Base-by-base conservation (phyloP, 2,329 filamentous ascomycete species). In the Cercospora brassicicola region DNA sequence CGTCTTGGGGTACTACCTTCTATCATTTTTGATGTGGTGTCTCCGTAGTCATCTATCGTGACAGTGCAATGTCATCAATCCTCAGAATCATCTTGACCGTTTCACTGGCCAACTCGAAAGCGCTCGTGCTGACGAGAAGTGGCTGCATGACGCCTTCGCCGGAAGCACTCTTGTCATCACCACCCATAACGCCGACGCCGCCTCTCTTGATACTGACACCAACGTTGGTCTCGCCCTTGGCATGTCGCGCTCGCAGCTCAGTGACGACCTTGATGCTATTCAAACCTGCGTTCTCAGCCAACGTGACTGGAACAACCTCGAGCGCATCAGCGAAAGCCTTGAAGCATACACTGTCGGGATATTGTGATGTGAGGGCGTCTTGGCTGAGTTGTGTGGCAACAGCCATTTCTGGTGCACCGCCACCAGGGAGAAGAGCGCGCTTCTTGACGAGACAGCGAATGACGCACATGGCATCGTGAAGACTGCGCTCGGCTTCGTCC, bases 251-350 rank as follows among this genome's bases (percentile, higher is more conserved):
- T 78, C 95, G 88, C 77, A 99, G 84, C 76, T 98, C 95, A 28
- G 95, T 99, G 57, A 99, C 95, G 30, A 99, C 95, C 84, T 96
- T 97, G 86, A 99, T 99, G 80, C 92, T 94, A 86, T 99, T 99
- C 71, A 99, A 85, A 60, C 95, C 95, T 0, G 95, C 95, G 76
- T 99, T 99, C 84, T 99, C 95, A 0, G 95, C 96, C 74, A 99
- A 85, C 1, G 95, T 99, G 36, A 94, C 97, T 13, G 96, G 95
- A 64, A 99, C 92, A 51, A 99, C 92, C 83, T 99, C 95, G 84
- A 99, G 91, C 7, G 95, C 95, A 72, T 99, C 94, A 1, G 96
- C 95, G 78, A 99, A 99, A 0, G 94, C 94, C 84, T 97, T 98
- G 92, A 93, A 99, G 88, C 95, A 99, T 78, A 98, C 97, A 45